These are phyloP conservation scores for Venustampulla echinocandica DNA, from an alignment of 495 filamentous ascomycete genomes.

Conservation along the genomic window DNA sequence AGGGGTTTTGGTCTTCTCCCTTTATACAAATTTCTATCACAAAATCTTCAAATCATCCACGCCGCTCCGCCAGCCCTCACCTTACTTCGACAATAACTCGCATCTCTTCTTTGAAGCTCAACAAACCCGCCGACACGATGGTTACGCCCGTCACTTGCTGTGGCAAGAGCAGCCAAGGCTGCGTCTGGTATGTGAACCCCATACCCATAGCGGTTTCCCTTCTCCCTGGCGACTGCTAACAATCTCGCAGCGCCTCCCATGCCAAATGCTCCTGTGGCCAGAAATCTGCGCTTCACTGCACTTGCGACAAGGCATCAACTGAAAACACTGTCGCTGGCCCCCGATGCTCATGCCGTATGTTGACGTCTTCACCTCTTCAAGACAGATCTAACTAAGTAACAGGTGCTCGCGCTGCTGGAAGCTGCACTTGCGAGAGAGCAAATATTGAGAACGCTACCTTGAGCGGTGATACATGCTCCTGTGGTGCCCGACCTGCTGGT, in stretches of 20 bases:
- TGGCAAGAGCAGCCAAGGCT: slow-evolving; percentile 37
- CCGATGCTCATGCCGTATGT: slow-evolving; percentile 69
- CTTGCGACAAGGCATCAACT: slow-evolving; percentile 62
- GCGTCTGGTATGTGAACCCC: slow-evolving; percentile 37
- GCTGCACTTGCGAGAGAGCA: slow-evolving; percentile 76
- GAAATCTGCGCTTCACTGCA: slow-evolving; percentile 76
- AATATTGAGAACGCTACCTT: slow-evolving; percentile 59
- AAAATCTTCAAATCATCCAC: too few species aligned
- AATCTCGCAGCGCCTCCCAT: slow-evolving; percentile 33
- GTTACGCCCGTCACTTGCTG: slow-evolving; percentile 38
- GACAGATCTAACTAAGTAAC: not conserved
- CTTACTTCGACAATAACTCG: too few species aligned
- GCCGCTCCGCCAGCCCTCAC: too few species aligned
- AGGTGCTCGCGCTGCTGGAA: slow-evolving; percentile 55
- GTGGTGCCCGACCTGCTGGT: slow-evolving; percentile 66
- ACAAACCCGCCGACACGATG: slow-evolving; percentile 18
- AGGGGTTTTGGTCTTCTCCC: too few species aligned
- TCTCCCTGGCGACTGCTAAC: slow-evolving; percentile 4
- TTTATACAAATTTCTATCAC: too few species aligned
- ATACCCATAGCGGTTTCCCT: not conserved
- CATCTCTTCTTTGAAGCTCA: too few species aligned
- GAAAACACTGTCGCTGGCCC: slow-evolving; percentile 71
- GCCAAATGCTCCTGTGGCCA: slow-evolving; percentile 83
- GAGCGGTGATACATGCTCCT: slow-evolving; percentile 56
- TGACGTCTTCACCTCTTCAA: slow-evolving; percentile 16